Base-by-base conservation (phyloP, 805 yeast genomes). In the Saccharomycopsis malanga region DNA sequence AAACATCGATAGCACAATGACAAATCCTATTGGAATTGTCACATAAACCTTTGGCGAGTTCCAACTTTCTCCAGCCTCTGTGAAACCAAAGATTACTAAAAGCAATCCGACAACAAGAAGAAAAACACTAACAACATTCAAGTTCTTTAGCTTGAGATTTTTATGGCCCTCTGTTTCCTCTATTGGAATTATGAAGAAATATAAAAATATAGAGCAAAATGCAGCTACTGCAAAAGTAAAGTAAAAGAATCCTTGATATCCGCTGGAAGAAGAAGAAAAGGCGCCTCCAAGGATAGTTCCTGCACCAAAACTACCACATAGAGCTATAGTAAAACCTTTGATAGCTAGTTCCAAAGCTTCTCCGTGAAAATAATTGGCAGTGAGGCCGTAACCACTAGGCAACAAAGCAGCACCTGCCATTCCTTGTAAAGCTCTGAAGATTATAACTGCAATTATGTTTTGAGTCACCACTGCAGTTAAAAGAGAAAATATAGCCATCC, bases 251-350 rank as follows among this genome's bases (percentile, higher is more conserved):
- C 68, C 68, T 43, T 64, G 62, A 52, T 70, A 70, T 1, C 74
- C 76, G 43, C 67, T 56, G 4, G 46, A 34, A 1, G 70, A 58
- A 21, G 50, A 46, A 1, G 67, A 56, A 42, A 72, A 72, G 0
- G 72, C 76, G 44, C 77, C 76, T 25, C 76, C 76, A 2, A 72
- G 34, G 6, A 71, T 46, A 4, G 61, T 53, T 3, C 75, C 77
- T 10, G 70, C 25, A 5, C 73, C 73, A 14, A 67, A 57, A 29
- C 64, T 49, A 20, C 61, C 41, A 47, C 65, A 56, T 45, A 61
- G 42, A 23, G 61, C 54, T 20, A 62, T 45, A 2, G 64, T 54
- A 2, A 65, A 53, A 2, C 52, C 49, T 4, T 59, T 54, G 24
- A 66, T 43, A 2, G 67, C 65, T 7, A 46, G 49, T 4, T 58